These are phyloP conservation scores for Paspalum notatum DNA, from an alignment of 176 grass and related monocot genomes.

Conservation along the genomic window DNA sequence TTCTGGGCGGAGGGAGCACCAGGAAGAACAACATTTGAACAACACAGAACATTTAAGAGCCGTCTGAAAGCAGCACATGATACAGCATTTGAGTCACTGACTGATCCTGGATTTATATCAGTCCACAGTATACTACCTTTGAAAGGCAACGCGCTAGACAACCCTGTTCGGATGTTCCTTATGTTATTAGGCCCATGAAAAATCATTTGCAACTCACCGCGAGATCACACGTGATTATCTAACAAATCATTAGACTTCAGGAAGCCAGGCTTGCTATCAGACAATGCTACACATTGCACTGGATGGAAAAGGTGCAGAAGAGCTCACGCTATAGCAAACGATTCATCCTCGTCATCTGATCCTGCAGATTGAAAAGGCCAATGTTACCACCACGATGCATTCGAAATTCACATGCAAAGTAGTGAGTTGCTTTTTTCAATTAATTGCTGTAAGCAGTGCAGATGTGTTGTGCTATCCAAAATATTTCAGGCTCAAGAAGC, in stretches of 20 bases:
- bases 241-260: slow-evolving; percentile 26
- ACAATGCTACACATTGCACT: background rate
- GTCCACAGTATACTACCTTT: background rate
- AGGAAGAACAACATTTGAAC: background rate
- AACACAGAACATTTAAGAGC: background rate
- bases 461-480: background rate
- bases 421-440: background rate
- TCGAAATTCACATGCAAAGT: background rate
- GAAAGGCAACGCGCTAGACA: background rate
- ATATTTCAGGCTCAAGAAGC: background rate
- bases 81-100: background rate
- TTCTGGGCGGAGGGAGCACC: no score
- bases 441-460: background rate
- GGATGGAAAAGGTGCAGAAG: background rate
- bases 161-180: background rate
- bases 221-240: background rate
- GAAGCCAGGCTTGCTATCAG: background rate
- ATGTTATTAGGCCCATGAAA: background rate
- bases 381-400: background rate
- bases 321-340: slow-evolving; percentile 36
- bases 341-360: slow-evolving; percentile 26
- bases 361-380: slow-evolving; percentile 40
- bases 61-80: background rate
- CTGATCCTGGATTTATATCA: background rate
- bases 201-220: background rate